Conservation (phyloP, 2,329 filamentous ascomycete genomes). For the Alternaria alternata region DNA sequence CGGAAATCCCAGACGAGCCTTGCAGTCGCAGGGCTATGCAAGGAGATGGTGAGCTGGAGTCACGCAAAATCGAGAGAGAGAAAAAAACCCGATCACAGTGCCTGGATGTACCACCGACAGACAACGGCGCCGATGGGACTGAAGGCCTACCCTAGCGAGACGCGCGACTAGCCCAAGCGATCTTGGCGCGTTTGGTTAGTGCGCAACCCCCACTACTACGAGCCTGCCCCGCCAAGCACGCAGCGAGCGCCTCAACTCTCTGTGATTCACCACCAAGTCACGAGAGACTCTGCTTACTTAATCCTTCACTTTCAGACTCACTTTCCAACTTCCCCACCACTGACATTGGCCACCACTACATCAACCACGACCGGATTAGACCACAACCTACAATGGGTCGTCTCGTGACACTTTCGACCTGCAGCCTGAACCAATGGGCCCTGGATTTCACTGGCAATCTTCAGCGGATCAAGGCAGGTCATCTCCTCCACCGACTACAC, state of each 20-base stretch:
- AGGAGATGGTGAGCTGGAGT: background rate
- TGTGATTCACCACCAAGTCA: too few species aligned
- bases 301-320: too few species aligned
- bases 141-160: background rate
- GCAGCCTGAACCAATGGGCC: conserved; percentile 41
- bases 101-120: background rate
- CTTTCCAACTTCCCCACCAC: too few species aligned
- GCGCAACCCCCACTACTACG: background rate
- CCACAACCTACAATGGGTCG: conserved; percentile 18
- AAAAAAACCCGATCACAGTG: background rate
- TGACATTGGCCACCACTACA: background rate
- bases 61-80: background rate
- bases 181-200: background rate
- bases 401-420: conserved; percentile 41
- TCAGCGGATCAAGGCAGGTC: conserved; percentile 62
- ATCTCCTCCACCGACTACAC: background rate
- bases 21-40: background rate
- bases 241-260: background rate
- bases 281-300: too few species aligned
- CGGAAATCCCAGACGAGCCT: background rate
- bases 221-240: background rate
- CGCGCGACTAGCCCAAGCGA: background rate
- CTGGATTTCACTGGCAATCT: conserved; percentile 63
- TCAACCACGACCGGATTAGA: too few species aligned
- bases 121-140: background rate